Conservation (phyloP, 2,329 filamentous ascomycete genomes). For the Lecanicillium sp. region DNA sequence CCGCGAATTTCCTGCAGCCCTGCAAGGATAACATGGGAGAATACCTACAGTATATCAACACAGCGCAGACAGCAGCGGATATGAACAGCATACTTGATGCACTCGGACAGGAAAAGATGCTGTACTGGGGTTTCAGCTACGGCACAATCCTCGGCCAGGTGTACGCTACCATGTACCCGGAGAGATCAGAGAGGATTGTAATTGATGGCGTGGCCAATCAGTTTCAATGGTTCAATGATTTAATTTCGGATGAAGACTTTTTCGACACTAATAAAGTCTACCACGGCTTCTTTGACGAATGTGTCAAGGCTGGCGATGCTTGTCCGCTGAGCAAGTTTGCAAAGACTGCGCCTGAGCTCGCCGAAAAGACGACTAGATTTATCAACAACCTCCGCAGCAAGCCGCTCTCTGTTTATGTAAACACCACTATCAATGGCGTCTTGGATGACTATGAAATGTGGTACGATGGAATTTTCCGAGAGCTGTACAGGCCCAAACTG, state of each 20-base stretch:
- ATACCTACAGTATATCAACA: conserved; percentile 37
- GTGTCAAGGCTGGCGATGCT: not conserved
- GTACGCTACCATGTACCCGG: conserved; percentile 20
- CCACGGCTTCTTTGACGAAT: conserved; percentile 7
- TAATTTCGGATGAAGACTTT: not conserved
- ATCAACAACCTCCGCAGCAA: conserved; percentile 3
- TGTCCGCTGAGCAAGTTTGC: conserved; percentile 3
- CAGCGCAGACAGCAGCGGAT: conserved; percentile 41
- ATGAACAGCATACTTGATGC: conserved; percentile 42
- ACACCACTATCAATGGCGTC: conserved; percentile 29
- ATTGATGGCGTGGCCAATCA: conserved; percentile 13
- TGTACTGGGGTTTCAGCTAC: conserved; percentile 35
- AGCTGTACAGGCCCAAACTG: conserved; percentile 31
- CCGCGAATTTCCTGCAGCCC: conserved; percentile 30
- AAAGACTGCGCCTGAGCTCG: not conserved
- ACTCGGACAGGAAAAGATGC: conserved; percentile 21
- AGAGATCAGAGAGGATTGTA: conserved; percentile 11
- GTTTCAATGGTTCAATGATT: not conserved
- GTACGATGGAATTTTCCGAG: conserved; percentile 28
- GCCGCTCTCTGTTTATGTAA: conserved; percentile 28
- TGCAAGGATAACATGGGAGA: conserved; percentile 38
- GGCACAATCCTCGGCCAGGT: conserved; percentile 23
- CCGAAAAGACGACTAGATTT: conserved; percentile 1
- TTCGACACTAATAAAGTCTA: conserved; percentile 1
- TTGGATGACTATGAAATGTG: conserved; percentile 28